Conservation (phyloP, 2,329 filamentous ascomycete genomes). For the Pyrenophora tritici-repentis region DNA sequence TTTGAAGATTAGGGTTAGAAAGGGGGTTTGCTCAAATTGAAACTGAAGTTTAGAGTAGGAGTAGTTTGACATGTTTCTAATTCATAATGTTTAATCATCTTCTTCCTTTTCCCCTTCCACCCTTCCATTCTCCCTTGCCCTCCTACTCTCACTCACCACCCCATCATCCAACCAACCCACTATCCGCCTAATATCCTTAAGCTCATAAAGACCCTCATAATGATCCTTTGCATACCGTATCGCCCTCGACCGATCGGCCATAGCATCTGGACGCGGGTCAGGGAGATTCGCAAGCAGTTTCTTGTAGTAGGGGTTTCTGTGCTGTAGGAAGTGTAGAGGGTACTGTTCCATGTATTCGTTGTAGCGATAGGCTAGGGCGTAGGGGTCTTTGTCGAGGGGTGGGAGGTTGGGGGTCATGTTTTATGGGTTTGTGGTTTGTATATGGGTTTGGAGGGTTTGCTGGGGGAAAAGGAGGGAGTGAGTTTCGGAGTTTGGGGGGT, state of each 20-base stretch:
- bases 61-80: too few relatives aligned
- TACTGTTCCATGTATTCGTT: constrained; percentile 24
- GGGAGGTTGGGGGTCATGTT: neutral
- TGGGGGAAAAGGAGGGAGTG: neutral
- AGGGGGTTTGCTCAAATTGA: too few relatives aligned
- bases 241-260: constrained; percentile 23
- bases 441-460: neutral
- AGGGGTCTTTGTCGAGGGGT: constrained; percentile 18
- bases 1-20: too few relatives aligned
- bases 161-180: constrained; percentile 14
- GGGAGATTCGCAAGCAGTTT: constrained; percentile 30
- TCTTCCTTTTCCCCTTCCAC: too few relatives aligned
- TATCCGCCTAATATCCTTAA: constrained; percentile 24
- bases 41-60: too few relatives aligned
- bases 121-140: too few relatives aligned
- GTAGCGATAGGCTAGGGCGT: constrained; percentile 29
- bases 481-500: neutral
- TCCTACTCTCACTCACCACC: too few relatives aligned
- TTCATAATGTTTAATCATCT: too few relatives aligned
- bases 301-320: constrained; percentile 26
- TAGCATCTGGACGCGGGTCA: constrained; percentile 19
- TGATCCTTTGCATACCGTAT: constrained; percentile 31
- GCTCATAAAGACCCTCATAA: constrained; percentile 29
- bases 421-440: neutral
- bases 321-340: constrained; percentile 13